Evolutionary conservation across 2,329 filamentous ascomycete genomes (phyloP).

Genomic region (Aspergillus piperis): DNA sequence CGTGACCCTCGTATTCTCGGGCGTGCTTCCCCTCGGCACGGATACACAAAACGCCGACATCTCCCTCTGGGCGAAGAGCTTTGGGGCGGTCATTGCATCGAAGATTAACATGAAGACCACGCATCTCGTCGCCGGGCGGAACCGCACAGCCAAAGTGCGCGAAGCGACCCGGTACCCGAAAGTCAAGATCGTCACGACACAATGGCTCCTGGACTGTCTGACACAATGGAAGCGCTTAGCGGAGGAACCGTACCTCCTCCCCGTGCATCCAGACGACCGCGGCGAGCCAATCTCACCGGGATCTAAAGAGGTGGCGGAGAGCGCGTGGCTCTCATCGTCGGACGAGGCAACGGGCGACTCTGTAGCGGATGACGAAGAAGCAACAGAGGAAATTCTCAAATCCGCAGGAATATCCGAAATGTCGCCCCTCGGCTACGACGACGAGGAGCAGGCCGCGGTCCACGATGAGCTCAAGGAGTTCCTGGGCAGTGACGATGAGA

Average conservation of each 20-base stretch:
- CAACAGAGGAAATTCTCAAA: slow-evolving; percentile 47
- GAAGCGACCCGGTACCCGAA: slow-evolving; percentile 76
- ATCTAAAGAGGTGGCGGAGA: slow-evolving; percentile 49
- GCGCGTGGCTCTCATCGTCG: slow-evolving; percentile 47
- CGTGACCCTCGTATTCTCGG: slow-evolving; percentile 82
- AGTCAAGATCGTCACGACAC: slow-evolving; percentile 87
- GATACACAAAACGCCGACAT: slow-evolving; percentile 82
- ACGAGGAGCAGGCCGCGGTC: slow-evolving; percentile 63
- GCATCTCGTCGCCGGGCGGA: slow-evolving; percentile 56
- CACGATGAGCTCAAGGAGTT: slow-evolving; percentile 78
- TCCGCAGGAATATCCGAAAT: slow-evolving; percentile 53
- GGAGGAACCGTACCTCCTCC: slow-evolving; percentile 75
- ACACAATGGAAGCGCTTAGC: slow-evolving; percentile 79
- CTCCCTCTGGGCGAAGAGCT: slow-evolving; percentile 80
- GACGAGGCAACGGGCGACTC: slow-evolving; percentile 52
- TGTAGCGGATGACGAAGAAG: slow-evolving; percentile 47
- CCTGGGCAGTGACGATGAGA: slow-evolving; percentile 54
- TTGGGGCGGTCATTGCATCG: slow-evolving; percentile 66
- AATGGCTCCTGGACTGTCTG: slow-evolving; percentile 85
- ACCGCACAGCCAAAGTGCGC: slow-evolving; percentile 86
- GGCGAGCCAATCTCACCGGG: slow-evolving; percentile 44
- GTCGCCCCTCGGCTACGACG: slow-evolving; percentile 58
- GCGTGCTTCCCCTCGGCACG: slow-evolving; percentile 79
- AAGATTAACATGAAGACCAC: slow-evolving; percentile 51
- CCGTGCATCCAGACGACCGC: slow-evolving; percentile 71